A percentile compares a stretch with the other conserved stretches of the same genome.
Conservation (phyloP, 139 green algal species). For the Nannochloris sp. region DNA sequence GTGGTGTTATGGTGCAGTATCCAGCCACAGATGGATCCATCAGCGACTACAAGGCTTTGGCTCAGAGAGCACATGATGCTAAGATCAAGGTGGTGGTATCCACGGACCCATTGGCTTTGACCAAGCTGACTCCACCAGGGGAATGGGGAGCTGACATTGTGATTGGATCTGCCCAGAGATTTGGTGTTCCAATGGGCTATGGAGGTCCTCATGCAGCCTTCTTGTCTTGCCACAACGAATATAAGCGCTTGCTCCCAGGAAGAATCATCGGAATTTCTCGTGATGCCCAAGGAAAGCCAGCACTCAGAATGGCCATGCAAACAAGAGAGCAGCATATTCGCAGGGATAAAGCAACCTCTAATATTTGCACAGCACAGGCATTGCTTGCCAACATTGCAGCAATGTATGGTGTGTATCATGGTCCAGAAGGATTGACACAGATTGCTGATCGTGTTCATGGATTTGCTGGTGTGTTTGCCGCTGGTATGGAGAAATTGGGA, state of each 20-base stretch:
- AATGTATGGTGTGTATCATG: slow-evolving; percentile 97
- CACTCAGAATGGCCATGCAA: slow-evolving; percentile 99
- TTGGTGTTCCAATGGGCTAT: slow-evolving; percentile 97
- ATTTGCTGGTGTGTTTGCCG: slow-evolving; percentile 73
- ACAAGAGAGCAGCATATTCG: slow-evolving; percentile 99
- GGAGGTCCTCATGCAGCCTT: slow-evolving; percentile 97
- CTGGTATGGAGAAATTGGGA: slow-evolving; percentile 65
- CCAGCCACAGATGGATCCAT: slow-evolving; percentile 89
- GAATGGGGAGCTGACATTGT: slow-evolving; percentile 98
- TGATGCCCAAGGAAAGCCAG: slow-evolving; percentile 77
- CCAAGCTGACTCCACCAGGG: slow-evolving; percentile 83
- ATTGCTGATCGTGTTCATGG: slow-evolving; percentile 85
- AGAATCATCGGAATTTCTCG: slow-evolving; percentile 93
- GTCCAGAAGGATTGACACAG: slow-evolving; percentile 80
- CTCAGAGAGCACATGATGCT: slow-evolving; percentile 45
- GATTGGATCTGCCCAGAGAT: slow-evolving; percentile 89
- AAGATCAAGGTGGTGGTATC: slow-evolving; percentile 73
- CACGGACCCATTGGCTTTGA: slow-evolving; percentile 96
- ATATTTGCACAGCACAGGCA: slow-evolving; percentile 98
- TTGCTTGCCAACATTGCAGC: slow-evolving; percentile 97
- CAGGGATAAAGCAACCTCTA: slow-evolving; percentile 98
- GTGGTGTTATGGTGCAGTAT: slow-evolving; percentile 94
- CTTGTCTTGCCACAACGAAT: slow-evolving; percentile 83
- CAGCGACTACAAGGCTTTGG: slow-evolving; percentile 68
- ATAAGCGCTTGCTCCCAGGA: slow-evolving; percentile 91